Evolutionary conservation across 495 filamentous ascomycete genomes (phyloP).

Genomic region (Symbiotaphrina buchneri): DNA sequence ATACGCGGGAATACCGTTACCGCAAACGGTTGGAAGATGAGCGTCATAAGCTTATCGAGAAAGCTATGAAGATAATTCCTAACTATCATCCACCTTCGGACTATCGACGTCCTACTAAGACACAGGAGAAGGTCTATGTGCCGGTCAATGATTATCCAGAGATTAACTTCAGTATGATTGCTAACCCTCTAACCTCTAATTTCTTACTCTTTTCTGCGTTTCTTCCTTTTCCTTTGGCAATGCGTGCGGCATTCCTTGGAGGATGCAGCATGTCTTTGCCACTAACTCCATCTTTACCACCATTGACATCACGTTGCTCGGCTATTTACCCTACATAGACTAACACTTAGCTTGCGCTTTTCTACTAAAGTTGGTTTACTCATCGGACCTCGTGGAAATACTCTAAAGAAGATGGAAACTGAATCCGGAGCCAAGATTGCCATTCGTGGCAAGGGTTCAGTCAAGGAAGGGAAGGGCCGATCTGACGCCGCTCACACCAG

Average conservation of each 20-base stretch:
- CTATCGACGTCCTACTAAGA: constrained; percentile 95
- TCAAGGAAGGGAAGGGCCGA: constrained; percentile 97
- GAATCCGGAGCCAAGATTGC: constrained; percentile 96
- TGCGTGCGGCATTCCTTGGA: constrained; percentile 13
- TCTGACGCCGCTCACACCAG: constrained; percentile 97
- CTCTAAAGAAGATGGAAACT: constrained; percentile 96
- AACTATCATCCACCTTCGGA: constrained; percentile 96
- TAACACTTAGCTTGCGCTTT: constrained; percentile 74
- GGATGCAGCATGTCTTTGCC: constrained; percentile 13
- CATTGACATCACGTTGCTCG: constrained; percentile 13
- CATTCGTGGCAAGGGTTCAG: constrained; percentile 96
- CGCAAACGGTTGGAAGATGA: constrained; percentile 95
- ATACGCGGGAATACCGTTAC: constrained; percentile 93
- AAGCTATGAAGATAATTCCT: constrained; percentile 94
- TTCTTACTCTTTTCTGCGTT: constrained; percentile 6
- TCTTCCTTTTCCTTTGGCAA: constrained; percentile 21
- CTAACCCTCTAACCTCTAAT: constrained; percentile 72
- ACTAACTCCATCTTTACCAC: too few relatives aligned
- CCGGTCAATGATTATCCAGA: constrained; percentile 99
- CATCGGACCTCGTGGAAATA: constrained; percentile 98
- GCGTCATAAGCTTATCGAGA: constrained; percentile 91
- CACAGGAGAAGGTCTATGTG: constrained; percentile 99
- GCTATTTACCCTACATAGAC: constrained; percentile 26
- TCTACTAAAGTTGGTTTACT: constrained; percentile 97
- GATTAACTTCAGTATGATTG: constrained; percentile 99